These are phyloP conservation scores for Arctium minus DNA, from an alignment of 129 eudicot genomes.

Conservation along the genomic window DNA sequence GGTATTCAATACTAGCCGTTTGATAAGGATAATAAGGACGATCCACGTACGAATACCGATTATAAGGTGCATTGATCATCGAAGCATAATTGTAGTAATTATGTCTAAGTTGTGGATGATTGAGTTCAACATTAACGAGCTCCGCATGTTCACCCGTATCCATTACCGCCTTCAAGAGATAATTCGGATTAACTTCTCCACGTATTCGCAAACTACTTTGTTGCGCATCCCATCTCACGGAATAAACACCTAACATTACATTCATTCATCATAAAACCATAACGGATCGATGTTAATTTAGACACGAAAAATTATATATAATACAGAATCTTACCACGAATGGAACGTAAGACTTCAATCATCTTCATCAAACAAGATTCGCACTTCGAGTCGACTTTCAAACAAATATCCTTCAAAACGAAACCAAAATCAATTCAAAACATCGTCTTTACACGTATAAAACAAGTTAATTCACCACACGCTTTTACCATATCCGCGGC, in stretches of 20 bases:
- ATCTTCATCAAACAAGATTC: constrained; percentile 48
- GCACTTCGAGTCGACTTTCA: constrained; percentile 50
- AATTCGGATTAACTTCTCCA: constrained; percentile 36
- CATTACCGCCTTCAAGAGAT: constrained; percentile 32
- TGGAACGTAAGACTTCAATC: constrained; percentile 40
- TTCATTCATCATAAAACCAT: not conserved
- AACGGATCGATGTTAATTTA: not conserved
- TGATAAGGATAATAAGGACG: constrained; percentile 2
- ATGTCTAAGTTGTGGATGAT: constrained; percentile 31
- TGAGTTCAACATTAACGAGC: constrained; percentile 26
- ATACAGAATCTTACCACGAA: constrained; percentile 32
- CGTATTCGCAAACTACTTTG: constrained; percentile 8
- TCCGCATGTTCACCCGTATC: constrained; percentile 42
- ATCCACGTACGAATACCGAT: not conserved
- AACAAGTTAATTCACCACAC: not conserved
- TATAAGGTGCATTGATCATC: not conserved
- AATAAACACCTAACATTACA: constrained; percentile 28
- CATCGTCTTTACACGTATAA: not conserved
- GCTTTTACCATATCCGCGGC: constrained; percentile 31
- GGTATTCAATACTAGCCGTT: not conserved
- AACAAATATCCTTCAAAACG: constrained; percentile 33
- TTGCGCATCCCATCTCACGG: constrained; percentile 24
- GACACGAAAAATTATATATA: not conserved
- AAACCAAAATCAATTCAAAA: not conserved
- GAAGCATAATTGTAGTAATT: constrained; percentile 1